These are phyloP conservation scores for Hymenoscyphus repandus DNA, from an alignment of 2,329 filamentous ascomycete genomes.

Conservation along the genomic window DNA sequence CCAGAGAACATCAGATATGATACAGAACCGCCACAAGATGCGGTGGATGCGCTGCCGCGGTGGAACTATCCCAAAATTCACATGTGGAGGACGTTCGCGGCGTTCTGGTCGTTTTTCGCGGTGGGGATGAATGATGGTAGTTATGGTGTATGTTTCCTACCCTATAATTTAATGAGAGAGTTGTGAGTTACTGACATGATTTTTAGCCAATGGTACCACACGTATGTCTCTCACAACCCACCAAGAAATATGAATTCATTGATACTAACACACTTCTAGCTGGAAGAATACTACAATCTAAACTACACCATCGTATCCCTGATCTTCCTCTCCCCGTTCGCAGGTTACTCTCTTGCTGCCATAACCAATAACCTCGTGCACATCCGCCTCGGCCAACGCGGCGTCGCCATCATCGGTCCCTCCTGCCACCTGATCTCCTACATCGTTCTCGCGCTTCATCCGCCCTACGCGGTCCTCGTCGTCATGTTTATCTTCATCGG, in stretches of 20 bases:
- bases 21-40: slow-evolving; percentile 7
- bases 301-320: slow-evolving; percentile 60
- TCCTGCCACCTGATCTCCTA: slow-evolving; percentile 60
- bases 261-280: slow-evolving; percentile 31
- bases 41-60: slow-evolving; percentile 37
- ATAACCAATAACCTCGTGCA: slow-evolving; percentile 61
- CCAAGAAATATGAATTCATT: neutral
- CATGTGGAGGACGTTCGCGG: slow-evolving; percentile 50
- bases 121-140: slow-evolving; percentile 67
- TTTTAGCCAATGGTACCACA: slow-evolving; percentile 42
- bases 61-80: slow-evolving; percentile 62
- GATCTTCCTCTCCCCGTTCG: slow-evolving; percentile 61
- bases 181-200: slow-evolving; percentile 30
- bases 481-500: slow-evolving; percentile 61
- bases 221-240: slow-evolving; percentile 24
- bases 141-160: slow-evolving; percentile 47
- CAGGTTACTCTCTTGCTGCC: slow-evolving; percentile 59
- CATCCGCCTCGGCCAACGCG: slow-evolving; percentile 55
- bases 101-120: slow-evolving; percentile 57
- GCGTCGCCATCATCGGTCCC: slow-evolving; percentile 62
- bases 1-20: slow-evolving; percentile 11
- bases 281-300: slow-evolving; percentile 58
- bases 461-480: slow-evolving; percentile 62
- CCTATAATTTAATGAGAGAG: slow-evolving; percentile 6
- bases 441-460: slow-evolving; percentile 59